Base-by-base conservation (phyloP, 805 yeast genomes). In the Pachysolen tannophilus region DNA sequence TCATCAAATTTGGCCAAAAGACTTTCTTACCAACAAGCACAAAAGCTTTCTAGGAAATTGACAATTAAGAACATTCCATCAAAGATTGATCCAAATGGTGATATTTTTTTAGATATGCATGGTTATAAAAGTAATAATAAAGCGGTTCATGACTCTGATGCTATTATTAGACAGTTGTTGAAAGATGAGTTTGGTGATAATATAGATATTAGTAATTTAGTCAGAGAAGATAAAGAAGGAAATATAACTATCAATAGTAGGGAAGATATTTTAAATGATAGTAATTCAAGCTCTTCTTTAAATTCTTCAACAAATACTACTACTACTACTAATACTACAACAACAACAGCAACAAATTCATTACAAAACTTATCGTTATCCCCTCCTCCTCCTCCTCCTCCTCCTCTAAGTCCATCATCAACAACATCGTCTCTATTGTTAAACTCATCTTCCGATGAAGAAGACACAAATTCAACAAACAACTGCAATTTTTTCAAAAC, bases 61-160 rank as follows among this genome's bases (percentile, higher is more conserved):
- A 75, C 73, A 13, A 68, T 72, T 43, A 75, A 75, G 44, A 84
- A 87, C 50, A 87, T 92, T 21, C 96, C 97, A 1, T 79, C 94
- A 20, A 84, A 78, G 45, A 72, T 88, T 25, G 94, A 84, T 43
- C 79, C 81, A 42, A 83, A 85, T 48, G 98, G 98, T 9, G 95
- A 87, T 51, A 67, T 92, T 46, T 72, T 87, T 28, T 61, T 92
- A 30, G 98, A 92, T 59, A 85, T 90, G 79, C 94, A 87, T 47
- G 98, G 98, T 13, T 92, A 92, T 60, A 90, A 88, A 58, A 82
- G 94, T 23, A 86, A 80, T 47, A 82, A 78, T 34, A 76, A 78
- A 45, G 85, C 81, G 53, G 74, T 82, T 27, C 78, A 78, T 33
- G 78, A 75, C 45, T 75, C 94, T 0, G 95, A 87, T 52, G 78